phyloP scores from a whole-genome alignment of 345 rosid species.

The Kandelia obovata region DNA sequence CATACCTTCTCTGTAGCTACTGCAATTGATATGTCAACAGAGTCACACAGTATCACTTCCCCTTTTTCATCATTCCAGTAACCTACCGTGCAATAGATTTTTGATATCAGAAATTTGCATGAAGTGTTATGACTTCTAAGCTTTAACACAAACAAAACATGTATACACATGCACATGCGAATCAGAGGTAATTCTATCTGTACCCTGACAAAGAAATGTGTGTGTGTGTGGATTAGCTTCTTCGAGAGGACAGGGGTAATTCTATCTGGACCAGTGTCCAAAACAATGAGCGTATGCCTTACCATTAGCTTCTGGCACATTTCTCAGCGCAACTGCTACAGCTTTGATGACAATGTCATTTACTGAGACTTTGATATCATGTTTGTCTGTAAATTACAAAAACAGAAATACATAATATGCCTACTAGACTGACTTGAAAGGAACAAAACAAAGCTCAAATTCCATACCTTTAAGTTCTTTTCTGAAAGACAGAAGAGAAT shows the following conservation, averaged over 20 bases:
- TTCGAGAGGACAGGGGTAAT: not conserved
- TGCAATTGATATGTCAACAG: slow-evolving; percentile 89
- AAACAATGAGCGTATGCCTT: slow-evolving; percentile 24
- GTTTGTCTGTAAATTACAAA: slow-evolving; percentile 57
- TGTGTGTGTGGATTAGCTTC: too few species aligned
- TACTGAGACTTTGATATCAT: slow-evolving; percentile 86
- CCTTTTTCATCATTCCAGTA: slow-evolving; percentile 78
- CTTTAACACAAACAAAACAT: too few species aligned
- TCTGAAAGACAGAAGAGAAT: slow-evolving; percentile 90
- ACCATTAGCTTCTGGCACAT: slow-evolving; percentile 92
- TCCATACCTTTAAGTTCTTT: slow-evolving; percentile 81
- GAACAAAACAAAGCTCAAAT: slow-evolving; percentile 2
- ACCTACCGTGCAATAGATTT: slow-evolving; percentile 41
- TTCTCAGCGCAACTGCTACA: slow-evolving; percentile 77
- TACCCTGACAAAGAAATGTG: too few species aligned
- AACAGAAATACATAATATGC: slow-evolving; percentile 23
- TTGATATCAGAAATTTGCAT: slow-evolving; percentile 13
- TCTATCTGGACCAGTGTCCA: not conserved
- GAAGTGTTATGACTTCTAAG: too few species aligned
- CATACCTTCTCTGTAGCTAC: slow-evolving; percentile 97
- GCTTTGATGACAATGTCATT: slow-evolving; percentile 96
- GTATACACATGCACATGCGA: too few species aligned
- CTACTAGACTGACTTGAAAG: slow-evolving; percentile 13
- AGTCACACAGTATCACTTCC: slow-evolving; percentile 58
- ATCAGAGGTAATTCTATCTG: too few species aligned